A percentile compares a stretch with the other conserved stretches of the same genome.
phyloP scores from a whole-genome alignment of 495 filamentous ascomycete genomes.

The Penicillium diatomitis region DNA sequence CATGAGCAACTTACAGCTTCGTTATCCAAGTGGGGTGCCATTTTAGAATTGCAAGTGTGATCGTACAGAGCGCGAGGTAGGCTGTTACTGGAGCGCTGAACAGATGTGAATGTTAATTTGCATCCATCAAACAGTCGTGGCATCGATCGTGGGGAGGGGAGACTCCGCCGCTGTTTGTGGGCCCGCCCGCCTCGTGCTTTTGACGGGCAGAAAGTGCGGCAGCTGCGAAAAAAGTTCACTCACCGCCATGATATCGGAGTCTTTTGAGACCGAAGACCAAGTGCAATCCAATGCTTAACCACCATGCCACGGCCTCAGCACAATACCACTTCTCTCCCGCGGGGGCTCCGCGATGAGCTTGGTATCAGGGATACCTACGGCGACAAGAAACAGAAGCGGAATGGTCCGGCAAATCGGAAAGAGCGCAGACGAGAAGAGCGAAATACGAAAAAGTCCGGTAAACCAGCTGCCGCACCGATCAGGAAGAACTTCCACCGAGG shows the following conservation, averaged over 20 bases:
- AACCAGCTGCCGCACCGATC: conserved; percentile 5
- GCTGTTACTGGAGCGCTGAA: neutral
- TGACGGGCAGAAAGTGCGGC: conserved; percentile 11
- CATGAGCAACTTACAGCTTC: conserved; percentile 51
- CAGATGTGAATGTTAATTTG: too few relatives aligned
- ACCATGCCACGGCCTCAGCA: conserved; percentile 37
- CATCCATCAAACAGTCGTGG: too few relatives aligned
- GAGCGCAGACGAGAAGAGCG: conserved; percentile 52
- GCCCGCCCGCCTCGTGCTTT: conserved; percentile 13
- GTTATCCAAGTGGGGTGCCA: conserved; percentile 55
- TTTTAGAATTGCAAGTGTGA: conserved; percentile 19
- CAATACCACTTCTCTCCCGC: conserved; percentile 57
- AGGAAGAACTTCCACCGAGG: conserved; percentile 12
- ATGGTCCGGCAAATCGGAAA: conserved; percentile 43
- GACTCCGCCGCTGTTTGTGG: conserved; percentile 17
- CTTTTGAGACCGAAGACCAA: neutral
- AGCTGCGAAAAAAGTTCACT: conserved; percentile 17
- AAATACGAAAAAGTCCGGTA: conserved; percentile 42
- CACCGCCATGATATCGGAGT: conserved; percentile 8
- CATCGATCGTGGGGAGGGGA: conserved; percentile 14
- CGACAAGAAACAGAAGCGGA: conserved; percentile 31
- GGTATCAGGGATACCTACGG: conserved; percentile 37
- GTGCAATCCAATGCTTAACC: neutral
- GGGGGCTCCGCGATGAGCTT: conserved; percentile 48
- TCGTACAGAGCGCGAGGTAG: conserved; percentile 4